phyloP scores from a whole-genome alignment of 2,329 filamentous ascomycete genomes.

The Phoma herbarum region DNA sequence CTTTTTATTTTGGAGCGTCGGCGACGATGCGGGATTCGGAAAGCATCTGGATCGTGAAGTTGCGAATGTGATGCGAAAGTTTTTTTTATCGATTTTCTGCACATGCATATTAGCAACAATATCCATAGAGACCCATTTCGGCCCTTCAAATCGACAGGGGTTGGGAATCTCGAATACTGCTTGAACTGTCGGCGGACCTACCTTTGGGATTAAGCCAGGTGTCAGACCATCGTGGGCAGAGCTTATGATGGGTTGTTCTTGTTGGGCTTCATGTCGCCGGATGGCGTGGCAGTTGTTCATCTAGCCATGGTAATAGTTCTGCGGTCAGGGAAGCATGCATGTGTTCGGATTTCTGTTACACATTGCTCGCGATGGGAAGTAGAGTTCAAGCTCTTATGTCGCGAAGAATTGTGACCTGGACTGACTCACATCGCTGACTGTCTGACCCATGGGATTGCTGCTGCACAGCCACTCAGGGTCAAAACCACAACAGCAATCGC shows the following conservation, averaged over 20 bases:
- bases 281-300: neutral
- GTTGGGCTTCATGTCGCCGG: neutral
- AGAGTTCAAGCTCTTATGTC: neutral
- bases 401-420: neutral
- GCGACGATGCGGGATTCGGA: slow-evolving; percentile 15
- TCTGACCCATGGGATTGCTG: neutral
- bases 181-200: neutral
- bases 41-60: slow-evolving; percentile 19
- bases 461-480: neutral
- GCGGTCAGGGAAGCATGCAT: neutral
- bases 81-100: slow-evolving; percentile 12
- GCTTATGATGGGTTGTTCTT: neutral
- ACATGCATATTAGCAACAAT: slow-evolving; percentile 17
- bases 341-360: no score
- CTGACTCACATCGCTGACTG: neutral
- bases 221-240: neutral
- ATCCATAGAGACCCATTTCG: neutral
- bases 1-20: slow-evolving; percentile 19
- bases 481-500: neutral
- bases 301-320: neutral
- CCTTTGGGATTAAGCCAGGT: neutral
- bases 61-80: slow-evolving; percentile 10
- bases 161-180: neutral
- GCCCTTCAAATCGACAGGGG: slow-evolving; percentile 1
- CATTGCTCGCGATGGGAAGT: neutral